These are phyloP conservation scores for Naegleria lovaniensis DNA, from an alignment of 208 protist species.

Conservation along the genomic window DNA sequence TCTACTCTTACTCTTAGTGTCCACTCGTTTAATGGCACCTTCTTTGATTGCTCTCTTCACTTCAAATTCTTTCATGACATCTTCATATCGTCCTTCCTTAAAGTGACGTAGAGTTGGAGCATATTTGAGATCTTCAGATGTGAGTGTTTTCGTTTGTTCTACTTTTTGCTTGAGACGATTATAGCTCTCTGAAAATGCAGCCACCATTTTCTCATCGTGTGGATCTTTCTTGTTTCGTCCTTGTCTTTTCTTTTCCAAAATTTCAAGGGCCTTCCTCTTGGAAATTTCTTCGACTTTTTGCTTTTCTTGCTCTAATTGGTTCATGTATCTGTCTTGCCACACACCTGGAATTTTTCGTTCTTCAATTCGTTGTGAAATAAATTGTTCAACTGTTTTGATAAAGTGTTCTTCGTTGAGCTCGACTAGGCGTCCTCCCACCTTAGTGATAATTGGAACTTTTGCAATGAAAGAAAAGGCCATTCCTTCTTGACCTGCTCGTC, in stretches of 20 bases:
- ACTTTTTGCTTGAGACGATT: neutral
- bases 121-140: no score
- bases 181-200: neutral
- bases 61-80: conserved; percentile 18
- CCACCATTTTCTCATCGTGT: neutral
- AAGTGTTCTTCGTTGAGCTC: conserved; percentile 14
- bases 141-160: neutral
- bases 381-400: conserved; percentile 10
- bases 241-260: neutral
- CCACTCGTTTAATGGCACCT: neutral
- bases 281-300: neutral
- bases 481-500: neutral
- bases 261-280: neutral
- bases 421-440: neutral
- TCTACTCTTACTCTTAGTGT: neutral
- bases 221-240: neutral
- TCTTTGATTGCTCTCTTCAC: neutral
- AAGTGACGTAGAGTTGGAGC: neutral
- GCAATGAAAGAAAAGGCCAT: conserved; percentile 2
- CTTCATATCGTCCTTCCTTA: conserved; percentile 27
- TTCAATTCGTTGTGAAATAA: neutral
- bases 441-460: neutral
- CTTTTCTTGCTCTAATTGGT: neutral
- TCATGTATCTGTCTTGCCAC: neutral
- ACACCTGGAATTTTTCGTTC: neutral